Evolutionary conservation across 192 early-diverging fungal genomes (phyloP).

Genomic region (Allomyces macrogynus): DNA sequence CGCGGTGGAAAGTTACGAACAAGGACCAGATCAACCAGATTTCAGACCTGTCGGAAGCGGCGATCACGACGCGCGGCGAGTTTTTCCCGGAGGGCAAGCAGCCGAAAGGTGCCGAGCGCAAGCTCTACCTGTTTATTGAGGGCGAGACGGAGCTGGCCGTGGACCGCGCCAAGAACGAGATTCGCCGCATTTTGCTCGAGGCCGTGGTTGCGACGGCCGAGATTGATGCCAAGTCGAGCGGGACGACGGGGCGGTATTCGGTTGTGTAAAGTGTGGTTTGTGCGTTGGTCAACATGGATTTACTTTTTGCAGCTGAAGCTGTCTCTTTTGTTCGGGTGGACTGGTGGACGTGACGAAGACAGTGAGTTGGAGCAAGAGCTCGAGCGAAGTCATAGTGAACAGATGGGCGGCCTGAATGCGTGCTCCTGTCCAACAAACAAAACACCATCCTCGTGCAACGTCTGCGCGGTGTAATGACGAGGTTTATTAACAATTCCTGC

Average conservation of each 20-base stretch:
- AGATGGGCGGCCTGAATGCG: too few species aligned
- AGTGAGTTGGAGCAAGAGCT: too few species aligned
- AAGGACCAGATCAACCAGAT: constrained; percentile 87
- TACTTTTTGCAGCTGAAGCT: background rate
- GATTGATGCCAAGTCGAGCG: constrained; percentile 25
- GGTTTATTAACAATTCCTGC: too few species aligned
- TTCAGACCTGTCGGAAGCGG: constrained; percentile 75
- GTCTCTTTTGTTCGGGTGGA: too few species aligned
- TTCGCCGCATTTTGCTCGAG: constrained; percentile 76
- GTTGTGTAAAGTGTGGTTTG: background rate
- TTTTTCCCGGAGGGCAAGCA: constrained; percentile 75
- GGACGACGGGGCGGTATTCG: background rate
- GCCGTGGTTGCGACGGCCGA: constrained; percentile 57
- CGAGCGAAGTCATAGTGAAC: too few species aligned
- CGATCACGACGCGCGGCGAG: constrained; percentile 83
- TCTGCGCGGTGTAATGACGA: too few species aligned
- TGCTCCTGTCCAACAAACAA: too few species aligned
- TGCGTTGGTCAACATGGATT: background rate
- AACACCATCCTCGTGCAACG: too few species aligned
- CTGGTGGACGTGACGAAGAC: too few species aligned
- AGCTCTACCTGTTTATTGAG: constrained; percentile 89
- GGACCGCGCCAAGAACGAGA: constrained; percentile 82
- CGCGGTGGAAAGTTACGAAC: constrained; percentile 86
- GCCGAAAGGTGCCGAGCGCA: constrained; percentile 52
- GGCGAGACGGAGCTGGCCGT: constrained; percentile 72